A percentile compares a stretch with the other conserved stretches of the same genome.
Evolutionary conservation across 305 asterid genomes (phyloP).

Genomic region (Solanum hybrid): DNA sequence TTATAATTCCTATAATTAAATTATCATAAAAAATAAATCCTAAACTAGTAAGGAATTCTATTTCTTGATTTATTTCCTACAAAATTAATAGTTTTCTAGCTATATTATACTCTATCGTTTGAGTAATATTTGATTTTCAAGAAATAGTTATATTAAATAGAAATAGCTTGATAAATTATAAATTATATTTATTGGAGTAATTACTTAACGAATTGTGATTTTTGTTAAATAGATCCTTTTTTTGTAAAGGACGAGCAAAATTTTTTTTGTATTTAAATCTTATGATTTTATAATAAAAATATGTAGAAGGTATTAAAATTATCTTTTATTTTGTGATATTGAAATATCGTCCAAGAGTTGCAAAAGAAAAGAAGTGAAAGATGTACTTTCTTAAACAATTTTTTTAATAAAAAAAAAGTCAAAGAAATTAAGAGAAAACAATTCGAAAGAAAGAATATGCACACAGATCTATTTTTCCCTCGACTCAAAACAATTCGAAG

Average conservation of each 20-base stretch:
- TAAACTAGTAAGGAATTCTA: too few species aligned
- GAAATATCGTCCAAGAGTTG: neutral
- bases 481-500: neutral
- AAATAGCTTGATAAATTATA: too few species aligned
- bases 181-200: neutral
- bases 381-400: neutral
- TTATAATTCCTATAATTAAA: too few species aligned
- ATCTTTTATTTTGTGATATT: too few species aligned
- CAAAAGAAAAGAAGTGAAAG: neutral
- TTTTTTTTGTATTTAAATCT: rapidly evolving
- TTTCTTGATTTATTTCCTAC: neutral
- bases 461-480: neutral
- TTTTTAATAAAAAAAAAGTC: neutral
- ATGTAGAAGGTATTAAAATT: too few species aligned
- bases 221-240: too few species aligned
- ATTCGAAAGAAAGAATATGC: neutral
- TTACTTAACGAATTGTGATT: neutral
- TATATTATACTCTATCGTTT: too few species aligned
- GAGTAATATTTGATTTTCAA: neutral
- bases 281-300: too few species aligned
- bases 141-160: too few species aligned
- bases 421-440: neutral
- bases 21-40: neutral
- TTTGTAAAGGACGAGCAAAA: neutral
- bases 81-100: neutral